These are phyloP conservation scores for Gynandropsis gynandra DNA, from an alignment of 345 rosid genomes.

Conservation along the genomic window DNA sequence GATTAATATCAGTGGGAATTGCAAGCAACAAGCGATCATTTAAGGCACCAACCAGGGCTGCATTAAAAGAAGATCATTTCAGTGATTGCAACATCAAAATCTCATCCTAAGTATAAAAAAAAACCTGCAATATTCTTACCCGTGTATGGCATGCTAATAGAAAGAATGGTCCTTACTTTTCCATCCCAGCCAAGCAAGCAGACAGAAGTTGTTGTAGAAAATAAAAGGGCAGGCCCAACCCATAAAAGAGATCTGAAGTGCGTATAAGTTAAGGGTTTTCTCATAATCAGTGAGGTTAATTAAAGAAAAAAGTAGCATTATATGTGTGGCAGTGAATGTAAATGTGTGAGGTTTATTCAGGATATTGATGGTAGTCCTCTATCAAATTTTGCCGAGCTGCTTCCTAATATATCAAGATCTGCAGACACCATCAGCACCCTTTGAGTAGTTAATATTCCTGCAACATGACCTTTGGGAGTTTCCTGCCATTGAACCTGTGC, in stretches of 20 bases:
- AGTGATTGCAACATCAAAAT: constrained; percentile 18
- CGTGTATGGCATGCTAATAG: constrained; percentile 81
- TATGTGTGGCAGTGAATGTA: constrained; percentile 7
- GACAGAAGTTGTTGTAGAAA: constrained; percentile 79
- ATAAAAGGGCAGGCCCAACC: constrained; percentile 97
- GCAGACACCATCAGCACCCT: constrained; percentile 89
- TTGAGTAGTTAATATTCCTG: constrained; percentile 89
- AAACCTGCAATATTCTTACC: constrained; percentile 40
- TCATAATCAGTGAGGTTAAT: constrained; percentile 18
- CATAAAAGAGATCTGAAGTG: constrained; percentile 92
- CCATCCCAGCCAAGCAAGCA: constrained; percentile 98
- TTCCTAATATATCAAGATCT: constrained; percentile 77
- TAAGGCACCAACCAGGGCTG: constrained; percentile 87
- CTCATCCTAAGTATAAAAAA: constrained; percentile 14
- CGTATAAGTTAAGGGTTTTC: constrained; percentile 44
- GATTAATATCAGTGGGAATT: constrained; percentile 75
- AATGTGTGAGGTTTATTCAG: constrained; percentile 24
- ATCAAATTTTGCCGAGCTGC: constrained; percentile 77
- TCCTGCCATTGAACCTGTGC: constrained; percentile 93
- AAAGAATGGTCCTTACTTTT: constrained; percentile 73
- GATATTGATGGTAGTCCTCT: constrained; percentile 97
- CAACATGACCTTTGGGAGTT: constrained; percentile 82
- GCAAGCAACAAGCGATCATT: constrained; percentile 86
- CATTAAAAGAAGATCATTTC: constrained; percentile 22
- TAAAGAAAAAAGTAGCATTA: neutral